Conservation (phyloP, 2,329 filamentous ascomycete species). For the Samsoniella hepiali region DNA sequence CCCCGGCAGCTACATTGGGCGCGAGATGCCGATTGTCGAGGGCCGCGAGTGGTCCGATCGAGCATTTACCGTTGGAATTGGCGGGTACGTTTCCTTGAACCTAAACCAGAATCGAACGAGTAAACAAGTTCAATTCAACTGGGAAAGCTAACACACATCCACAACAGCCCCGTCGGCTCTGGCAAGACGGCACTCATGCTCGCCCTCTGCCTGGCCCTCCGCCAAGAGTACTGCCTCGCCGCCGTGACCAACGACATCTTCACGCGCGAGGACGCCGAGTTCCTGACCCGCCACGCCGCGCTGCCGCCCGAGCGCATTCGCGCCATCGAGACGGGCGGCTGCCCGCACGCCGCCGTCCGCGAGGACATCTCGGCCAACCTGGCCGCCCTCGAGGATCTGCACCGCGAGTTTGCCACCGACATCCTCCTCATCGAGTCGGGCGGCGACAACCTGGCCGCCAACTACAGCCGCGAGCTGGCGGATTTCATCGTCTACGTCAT, state of each 20-base stretch:
- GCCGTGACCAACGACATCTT: conserved; percentile 99
- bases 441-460: conserved; percentile 94
- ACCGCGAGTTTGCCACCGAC: conserved; percentile 74
- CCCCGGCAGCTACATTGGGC: conserved; percentile 81
- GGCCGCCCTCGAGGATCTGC: conserved; percentile 84
- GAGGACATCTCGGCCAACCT: conserved; percentile 96
- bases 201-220: conserved; percentile 80
- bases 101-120: neutral
- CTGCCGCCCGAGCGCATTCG: conserved; percentile 80
- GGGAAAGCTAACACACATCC: neutral
- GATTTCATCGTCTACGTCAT: conserved; percentile 99
- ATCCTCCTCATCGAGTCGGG: conserved; percentile 92
- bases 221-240: conserved; percentile 78
- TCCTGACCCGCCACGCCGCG: conserved; percentile 82
- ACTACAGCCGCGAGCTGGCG: conserved; percentile 91
- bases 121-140: neutral
- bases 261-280: conserved; percentile 96
- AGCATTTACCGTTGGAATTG: conserved; percentile 96
- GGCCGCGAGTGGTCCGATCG: conserved; percentile 83
- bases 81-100: conserved; percentile 62
- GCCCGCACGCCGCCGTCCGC: conserved; percentile 92
- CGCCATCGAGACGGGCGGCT: conserved; percentile 96
- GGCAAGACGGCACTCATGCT: conserved; percentile 98
- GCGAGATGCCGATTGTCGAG: conserved; percentile 91
- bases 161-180: conserved; percentile 79